Conservation (phyloP, 106 monocot genomes). For the Allium sativum region DNA sequence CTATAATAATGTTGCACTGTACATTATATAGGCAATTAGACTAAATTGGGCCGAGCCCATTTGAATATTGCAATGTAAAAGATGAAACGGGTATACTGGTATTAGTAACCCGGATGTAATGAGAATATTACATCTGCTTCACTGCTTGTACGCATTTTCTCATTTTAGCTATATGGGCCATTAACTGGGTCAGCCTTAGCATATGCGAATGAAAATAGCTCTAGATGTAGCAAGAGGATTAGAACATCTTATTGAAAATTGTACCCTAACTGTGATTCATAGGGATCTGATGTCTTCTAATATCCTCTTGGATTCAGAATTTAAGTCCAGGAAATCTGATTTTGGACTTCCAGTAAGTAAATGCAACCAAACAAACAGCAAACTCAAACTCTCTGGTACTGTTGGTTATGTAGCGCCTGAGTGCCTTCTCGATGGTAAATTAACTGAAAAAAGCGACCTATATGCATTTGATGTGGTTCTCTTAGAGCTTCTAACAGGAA, state of each 20-base stretch:
- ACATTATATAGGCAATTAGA: no score
- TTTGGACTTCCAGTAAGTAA: constrained; percentile 76
- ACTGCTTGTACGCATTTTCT: no score
- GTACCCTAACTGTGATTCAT: constrained; percentile 72
- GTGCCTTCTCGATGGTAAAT: constrained; percentile 82
- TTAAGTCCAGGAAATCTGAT: constrained; percentile 91
- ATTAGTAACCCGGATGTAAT: no score
- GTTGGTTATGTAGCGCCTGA: constrained; percentile 89
- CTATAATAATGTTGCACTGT: no score
- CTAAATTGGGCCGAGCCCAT: no score
- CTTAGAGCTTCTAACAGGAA: constrained; percentile 81
- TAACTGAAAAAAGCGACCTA: constrained; percentile 95
- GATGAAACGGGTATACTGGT: no score
- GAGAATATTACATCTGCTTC: no score
- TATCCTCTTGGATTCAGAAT: constrained; percentile 75
- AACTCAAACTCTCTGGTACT: constrained; percentile 64
- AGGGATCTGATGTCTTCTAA: constrained; percentile 94
- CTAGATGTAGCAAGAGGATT: constrained; percentile 92
- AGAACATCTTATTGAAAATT: constrained; percentile 85
- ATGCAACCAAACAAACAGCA: constrained; percentile 41
- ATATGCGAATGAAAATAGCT: constrained; percentile 93
- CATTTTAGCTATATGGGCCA: no score
- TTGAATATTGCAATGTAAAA: no score
- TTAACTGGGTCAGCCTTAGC: constrained; percentile 66
- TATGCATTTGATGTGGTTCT: constrained; percentile 93